Conservation (phyloP, 2,329 filamentous ascomycete genomes). For the Colletotrichum tanaceti region DNA sequence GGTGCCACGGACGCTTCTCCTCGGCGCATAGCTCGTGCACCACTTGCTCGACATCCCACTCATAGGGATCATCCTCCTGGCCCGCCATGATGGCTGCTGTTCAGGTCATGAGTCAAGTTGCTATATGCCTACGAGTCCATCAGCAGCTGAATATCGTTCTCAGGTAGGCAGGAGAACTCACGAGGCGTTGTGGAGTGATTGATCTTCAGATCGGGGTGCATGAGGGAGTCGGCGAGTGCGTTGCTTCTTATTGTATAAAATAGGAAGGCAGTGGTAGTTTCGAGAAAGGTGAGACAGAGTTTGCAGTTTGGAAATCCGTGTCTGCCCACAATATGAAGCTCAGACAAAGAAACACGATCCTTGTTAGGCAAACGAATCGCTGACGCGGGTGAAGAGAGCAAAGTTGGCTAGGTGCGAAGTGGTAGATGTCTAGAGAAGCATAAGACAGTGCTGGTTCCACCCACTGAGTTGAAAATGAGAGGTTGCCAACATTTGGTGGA, state of each 20-base stretch:
- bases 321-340: not conserved
- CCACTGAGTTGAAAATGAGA: not conserved
- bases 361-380: not conserved
- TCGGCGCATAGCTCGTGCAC: slow-evolving; percentile 72
- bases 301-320: not conserved
- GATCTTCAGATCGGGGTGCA: not conserved
- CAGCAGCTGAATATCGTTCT: not conserved
- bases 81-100: slow-evolving; percentile 45
- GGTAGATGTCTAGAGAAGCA: not conserved
- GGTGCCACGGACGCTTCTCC: slow-evolving; percentile 58
- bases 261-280: not conserved
- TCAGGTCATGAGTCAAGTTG: slow-evolving; percentile 11
- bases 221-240: not conserved
- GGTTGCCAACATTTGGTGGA: not conserved
- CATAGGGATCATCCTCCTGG: slow-evolving; percentile 72
- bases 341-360: not conserved
- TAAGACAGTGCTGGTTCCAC: no score
- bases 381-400: not conserved
- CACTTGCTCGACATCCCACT: slow-evolving; percentile 77
- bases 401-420: not conserved
- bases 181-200: not conserved
- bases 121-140: not conserved
- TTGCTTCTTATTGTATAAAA: not conserved
- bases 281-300: not conserved
- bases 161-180: not conserved